Evolutionary conservation across 805 yeast species (phyloP).

Genomic region (Kazachstania africana): DNA sequence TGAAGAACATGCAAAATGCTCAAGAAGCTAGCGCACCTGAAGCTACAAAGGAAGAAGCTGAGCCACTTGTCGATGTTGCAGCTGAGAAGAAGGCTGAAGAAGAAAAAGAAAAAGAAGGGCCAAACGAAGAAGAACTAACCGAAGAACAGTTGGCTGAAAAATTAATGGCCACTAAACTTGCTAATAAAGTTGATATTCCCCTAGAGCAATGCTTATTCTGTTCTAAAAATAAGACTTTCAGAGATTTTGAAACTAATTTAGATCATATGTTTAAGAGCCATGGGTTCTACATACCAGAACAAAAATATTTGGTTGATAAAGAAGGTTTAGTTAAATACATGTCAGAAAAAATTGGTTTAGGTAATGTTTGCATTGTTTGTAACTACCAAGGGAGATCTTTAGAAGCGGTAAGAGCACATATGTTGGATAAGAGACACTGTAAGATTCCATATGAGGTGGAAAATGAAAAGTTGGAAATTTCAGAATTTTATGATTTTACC

Average conservation of each 20-base stretch:
- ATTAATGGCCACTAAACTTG: slow-evolving; percentile 29
- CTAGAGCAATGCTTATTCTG: slow-evolving; percentile 45
- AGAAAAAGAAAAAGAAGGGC: slow-evolving; percentile 4
- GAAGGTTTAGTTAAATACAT: slow-evolving; percentile 67
- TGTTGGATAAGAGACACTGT: slow-evolving; percentile 80
- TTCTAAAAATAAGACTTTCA: slow-evolving; percentile 36
- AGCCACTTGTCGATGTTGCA: not conserved
- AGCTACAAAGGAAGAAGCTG: slow-evolving; percentile 2
- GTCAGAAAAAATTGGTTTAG: slow-evolving; percentile 84
- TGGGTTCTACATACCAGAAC: slow-evolving; percentile 86
- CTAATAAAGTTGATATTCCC: slow-evolving; percentile 35
- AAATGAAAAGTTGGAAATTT: slow-evolving; percentile 73
- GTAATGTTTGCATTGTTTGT: slow-evolving; percentile 81
- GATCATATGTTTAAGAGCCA: slow-evolving; percentile 68
- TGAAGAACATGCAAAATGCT: slow-evolving; percentile 15
- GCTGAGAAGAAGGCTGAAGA: slow-evolving; percentile 3
- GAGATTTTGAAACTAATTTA: slow-evolving; percentile 32
- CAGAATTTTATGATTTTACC: slow-evolving; percentile 84
- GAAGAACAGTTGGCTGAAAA: slow-evolving; percentile 30
- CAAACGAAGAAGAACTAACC: slow-evolving; percentile 23
- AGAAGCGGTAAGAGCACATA: slow-evolving; percentile 85
- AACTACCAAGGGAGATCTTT: slow-evolving; percentile 73
- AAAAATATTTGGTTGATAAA: slow-evolving; percentile 52
- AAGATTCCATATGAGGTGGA: slow-evolving; percentile 80
- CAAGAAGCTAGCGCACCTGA: slow-evolving; percentile 2